phyloP scores from a whole-genome alignment of 495 filamentous ascomycete genomes.

The Chaetomidium leptoderma region DNA sequence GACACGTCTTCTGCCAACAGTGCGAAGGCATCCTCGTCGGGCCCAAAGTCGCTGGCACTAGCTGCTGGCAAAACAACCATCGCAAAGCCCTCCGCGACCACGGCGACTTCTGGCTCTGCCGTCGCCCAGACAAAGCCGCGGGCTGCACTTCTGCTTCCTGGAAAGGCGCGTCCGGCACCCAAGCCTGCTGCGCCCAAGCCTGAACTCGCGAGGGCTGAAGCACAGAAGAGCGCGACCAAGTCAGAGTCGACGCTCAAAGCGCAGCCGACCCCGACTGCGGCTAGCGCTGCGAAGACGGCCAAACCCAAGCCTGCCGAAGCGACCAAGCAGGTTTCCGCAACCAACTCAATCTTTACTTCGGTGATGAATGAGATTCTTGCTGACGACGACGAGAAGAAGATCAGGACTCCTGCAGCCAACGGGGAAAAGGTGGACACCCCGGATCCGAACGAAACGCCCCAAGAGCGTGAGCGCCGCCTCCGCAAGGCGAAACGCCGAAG shows the following conservation, averaged over 20 bases:
- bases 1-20: conserved; percentile 22
- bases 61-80: conserved; percentile 29
- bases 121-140: conserved; percentile 22
- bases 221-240: conserved; percentile 26
- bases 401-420: conserved; percentile 39
- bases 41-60: conserved; percentile 17
- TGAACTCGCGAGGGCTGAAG: conserved; percentile 23
- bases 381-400: conserved; percentile 55
- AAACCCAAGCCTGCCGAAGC: conserved; percentile 24
- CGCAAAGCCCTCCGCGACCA: conserved; percentile 27
- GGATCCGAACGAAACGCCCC: conserved; percentile 63
- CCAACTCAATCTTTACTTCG: conserved; percentile 35
- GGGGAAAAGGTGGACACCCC: conserved; percentile 37
- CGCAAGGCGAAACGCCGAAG: conserved; percentile 71
- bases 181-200: conserved; percentile 33
- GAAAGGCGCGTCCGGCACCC: conserved; percentile 30
- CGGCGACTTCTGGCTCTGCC: conserved; percentile 20
- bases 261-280: conserved; percentile 9
- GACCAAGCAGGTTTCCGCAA: conserved; percentile 24
- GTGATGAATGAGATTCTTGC: conserved; percentile 61
- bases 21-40: conserved; percentile 6
- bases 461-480: conserved; percentile 66
- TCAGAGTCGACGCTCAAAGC: conserved; percentile 19
- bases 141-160: conserved; percentile 31
- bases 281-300: conserved; percentile 13